Evolutionary conservation across 2,329 filamentous ascomycete species (phyloP).

Genomic region (Coniochaeta sp.): DNA sequence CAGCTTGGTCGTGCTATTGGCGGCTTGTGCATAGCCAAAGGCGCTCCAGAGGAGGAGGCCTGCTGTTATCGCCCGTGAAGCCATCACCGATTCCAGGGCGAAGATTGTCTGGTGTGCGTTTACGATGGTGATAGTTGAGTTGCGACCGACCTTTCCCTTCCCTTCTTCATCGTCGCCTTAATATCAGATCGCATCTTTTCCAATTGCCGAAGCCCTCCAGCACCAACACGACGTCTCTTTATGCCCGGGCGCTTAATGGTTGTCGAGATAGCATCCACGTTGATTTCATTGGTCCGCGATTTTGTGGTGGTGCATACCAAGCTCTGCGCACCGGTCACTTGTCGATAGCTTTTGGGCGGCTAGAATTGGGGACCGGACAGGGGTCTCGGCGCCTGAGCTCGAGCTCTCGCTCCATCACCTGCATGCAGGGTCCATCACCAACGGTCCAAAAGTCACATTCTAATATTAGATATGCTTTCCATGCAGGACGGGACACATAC

Average conservation of each 20-base stretch:
- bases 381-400: background rate
- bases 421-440: background rate
- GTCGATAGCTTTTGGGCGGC: background rate
- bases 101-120: background rate
- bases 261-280: background rate
- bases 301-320: background rate
- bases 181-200: background rate
- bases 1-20: background rate
- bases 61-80: background rate
- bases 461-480: background rate
- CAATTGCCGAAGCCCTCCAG: background rate
- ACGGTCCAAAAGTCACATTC: background rate
- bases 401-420: background rate
- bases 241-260: background rate
- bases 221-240: background rate
- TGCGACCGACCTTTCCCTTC: background rate
- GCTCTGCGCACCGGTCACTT: background rate
- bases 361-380: background rate
- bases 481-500: background rate
- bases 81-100: background rate
- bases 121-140: background rate
- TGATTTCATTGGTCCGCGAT: background rate
- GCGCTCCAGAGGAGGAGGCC: background rate
- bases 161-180: background rate
- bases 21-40: background rate